These are phyloP conservation scores for Thielaviopsis ethacetica DNA, from an alignment of 2,329 filamentous ascomycete genomes.

Conservation along the genomic window DNA sequence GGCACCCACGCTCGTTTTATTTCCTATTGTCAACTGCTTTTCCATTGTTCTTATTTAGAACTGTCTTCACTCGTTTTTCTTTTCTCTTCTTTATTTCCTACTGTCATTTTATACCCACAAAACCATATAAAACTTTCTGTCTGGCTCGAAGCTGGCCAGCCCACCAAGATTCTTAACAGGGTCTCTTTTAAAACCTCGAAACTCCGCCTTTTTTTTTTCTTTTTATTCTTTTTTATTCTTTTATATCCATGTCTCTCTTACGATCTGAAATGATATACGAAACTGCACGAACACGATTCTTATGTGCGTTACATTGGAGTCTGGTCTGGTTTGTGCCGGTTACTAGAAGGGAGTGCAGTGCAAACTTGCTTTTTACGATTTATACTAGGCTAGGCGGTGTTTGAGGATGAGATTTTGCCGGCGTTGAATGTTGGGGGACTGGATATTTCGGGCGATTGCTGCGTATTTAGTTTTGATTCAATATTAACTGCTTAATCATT, in stretches of 20 bases:
- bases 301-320: background rate
- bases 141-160: background rate
- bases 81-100: background rate
- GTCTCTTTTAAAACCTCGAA: background rate
- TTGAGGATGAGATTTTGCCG: background rate
- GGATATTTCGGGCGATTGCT: background rate
- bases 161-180: background rate
- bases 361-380: background rate
- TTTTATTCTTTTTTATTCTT: background rate
- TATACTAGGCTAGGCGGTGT: background rate
- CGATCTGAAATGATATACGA: background rate
- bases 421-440: background rate
- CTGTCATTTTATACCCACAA: background rate
- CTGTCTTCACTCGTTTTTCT: no score
- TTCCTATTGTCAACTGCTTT: background rate
- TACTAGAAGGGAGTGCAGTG: background rate
- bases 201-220: background rate
- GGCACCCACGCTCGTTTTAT: slow-evolving; percentile 1
- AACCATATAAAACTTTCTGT: background rate
- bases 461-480: background rate
- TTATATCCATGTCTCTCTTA: background rate
- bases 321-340: background rate
- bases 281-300: background rate
- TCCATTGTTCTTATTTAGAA: no score
- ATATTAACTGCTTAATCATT: no score